Base-by-base conservation (phyloP, 148 eudicot genomes). In the Diospyros kaki region DNA sequence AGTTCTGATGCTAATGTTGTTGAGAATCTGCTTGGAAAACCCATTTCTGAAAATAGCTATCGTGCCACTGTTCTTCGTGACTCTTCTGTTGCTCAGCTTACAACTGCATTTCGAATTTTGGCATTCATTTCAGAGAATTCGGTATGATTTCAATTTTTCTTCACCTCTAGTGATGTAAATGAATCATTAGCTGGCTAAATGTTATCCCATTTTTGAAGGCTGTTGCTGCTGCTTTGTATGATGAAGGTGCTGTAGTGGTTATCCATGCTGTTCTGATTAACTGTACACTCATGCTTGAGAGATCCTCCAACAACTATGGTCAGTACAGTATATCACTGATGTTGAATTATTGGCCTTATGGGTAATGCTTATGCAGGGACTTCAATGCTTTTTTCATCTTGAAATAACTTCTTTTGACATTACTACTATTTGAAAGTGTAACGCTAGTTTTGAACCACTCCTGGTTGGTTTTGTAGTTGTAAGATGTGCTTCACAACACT, bases 261-360 rank as follows among this genome's bases (percentile, higher is more conserved):
- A 77, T 91, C 86, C 96, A 96, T 86, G 97, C 90, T 63, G 84
- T 96, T 77, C 81, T 96, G 70, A 77, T 96, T 77, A 87, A 93
- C 81, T 96, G 98, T 71, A 87, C 80, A 75, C 85, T 83, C 77
- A 93, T 93, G 98, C 90, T 96, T 77, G 99, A 96, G 82, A 87
- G 97, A 83, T 89, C 92, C 64, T 93, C 96, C 62, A 96, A 93
- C 84, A 93, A 88, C 78, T 96, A 96, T 78, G 99, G 99, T 96
- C 66, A 85, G 89, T 83, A 52, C 63, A 12, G 28, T 18, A 0
- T 75, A 13, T 64, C 6, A 50, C 6, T 55, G 3, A 15, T 73
- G 54, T 75, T 39, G 40, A 53, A 18, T 54, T 2, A 9, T 75
- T 63, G 5, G 39, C 28, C 67, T 6, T 38, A 1, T 52, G 13